Evolutionary conservation across 1,284 basidiomycete species (phyloP).

Genomic region (Ceratobasidium sp.): DNA sequence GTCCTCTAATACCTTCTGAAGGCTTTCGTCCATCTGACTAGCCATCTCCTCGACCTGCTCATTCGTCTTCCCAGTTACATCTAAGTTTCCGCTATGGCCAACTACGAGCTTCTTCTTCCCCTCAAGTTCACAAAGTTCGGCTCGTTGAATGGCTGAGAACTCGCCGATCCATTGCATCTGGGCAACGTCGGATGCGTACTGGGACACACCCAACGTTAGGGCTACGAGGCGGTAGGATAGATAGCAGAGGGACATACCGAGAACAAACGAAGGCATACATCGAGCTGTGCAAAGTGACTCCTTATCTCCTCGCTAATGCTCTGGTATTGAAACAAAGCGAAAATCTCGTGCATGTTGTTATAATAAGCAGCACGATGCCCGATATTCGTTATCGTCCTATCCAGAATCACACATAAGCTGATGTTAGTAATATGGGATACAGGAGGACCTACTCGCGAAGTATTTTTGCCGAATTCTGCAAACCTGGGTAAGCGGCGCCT

Average conservation of each 20-base stretch:
- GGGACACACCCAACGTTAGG: no score
- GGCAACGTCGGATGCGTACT: slow-evolving; percentile 25
- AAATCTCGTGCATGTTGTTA: not conserved
- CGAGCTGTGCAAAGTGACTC: not conserved
- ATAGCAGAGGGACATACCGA: not conserved
- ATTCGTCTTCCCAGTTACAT: not conserved
- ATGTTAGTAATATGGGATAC: no score
- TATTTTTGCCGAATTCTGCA: not conserved
- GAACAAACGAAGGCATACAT: slow-evolving; percentile 7
- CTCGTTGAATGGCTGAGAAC: slow-evolving; percentile 24
- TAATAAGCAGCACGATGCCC: not conserved
- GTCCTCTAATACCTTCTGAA: not conserved
- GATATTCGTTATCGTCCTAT: not conserved
- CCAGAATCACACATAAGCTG: not conserved
- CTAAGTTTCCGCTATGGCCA: not conserved
- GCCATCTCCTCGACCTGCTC: not conserved
- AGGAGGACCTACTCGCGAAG: not conserved
- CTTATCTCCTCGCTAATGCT: slow-evolving; percentile 12
- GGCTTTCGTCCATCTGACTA: not conserved
- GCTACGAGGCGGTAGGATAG: no score
- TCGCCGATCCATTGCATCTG: slow-evolving; percentile 36
- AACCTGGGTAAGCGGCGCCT: not conserved
- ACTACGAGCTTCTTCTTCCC: no score
- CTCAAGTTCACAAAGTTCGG: not conserved
- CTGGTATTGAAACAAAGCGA: not conserved